phyloP scores from a whole-genome alignment of 805 yeast species.

The Hemisphaericaspora nanyangensis region DNA sequence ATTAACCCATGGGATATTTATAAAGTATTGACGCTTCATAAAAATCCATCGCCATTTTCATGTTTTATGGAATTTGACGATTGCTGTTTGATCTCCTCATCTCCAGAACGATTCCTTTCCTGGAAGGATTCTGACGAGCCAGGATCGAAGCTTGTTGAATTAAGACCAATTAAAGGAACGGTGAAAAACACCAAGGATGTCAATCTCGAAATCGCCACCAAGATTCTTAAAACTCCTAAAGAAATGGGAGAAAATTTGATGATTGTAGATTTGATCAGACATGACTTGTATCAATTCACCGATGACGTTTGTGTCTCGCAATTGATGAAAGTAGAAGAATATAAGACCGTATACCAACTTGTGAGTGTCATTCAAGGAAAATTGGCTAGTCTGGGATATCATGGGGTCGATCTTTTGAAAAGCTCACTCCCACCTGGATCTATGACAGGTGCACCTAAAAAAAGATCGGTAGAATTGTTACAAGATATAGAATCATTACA shows the following conservation, averaged over 20 bases:
- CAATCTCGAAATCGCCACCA: conserved; percentile 55
- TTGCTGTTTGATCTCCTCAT: conserved; percentile 69
- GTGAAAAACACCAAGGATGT: conserved; percentile 62
- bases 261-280: conserved; percentile 95
- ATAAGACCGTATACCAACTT: conserved; percentile 83
- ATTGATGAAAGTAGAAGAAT: conserved; percentile 90
- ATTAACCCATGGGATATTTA: conserved; percentile 75
- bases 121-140: conserved; percentile 53
- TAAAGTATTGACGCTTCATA: conserved; percentile 54
- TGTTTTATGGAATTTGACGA: conserved; percentile 71
- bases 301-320: conserved; percentile 66
- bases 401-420: conserved; percentile 76
- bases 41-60: conserved; percentile 92
- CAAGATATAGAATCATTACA: conserved; percentile 52
- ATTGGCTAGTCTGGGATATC: conserved; percentile 33
- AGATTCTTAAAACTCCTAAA: conserved; percentile 73
- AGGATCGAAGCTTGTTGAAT: conserved; percentile 48
- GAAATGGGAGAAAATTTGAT: conserved; percentile 94
- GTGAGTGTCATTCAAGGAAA: conserved; percentile 84
- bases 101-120: conserved; percentile 89
- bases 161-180: conserved; percentile 96
- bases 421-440: conserved; percentile 95
- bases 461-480: conserved; percentile 81
- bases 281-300: conserved; percentile 73
- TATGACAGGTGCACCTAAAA: conserved; percentile 99